Conservation (phyloP, 306 rosid species). For the Castanospermum australe region DNA sequence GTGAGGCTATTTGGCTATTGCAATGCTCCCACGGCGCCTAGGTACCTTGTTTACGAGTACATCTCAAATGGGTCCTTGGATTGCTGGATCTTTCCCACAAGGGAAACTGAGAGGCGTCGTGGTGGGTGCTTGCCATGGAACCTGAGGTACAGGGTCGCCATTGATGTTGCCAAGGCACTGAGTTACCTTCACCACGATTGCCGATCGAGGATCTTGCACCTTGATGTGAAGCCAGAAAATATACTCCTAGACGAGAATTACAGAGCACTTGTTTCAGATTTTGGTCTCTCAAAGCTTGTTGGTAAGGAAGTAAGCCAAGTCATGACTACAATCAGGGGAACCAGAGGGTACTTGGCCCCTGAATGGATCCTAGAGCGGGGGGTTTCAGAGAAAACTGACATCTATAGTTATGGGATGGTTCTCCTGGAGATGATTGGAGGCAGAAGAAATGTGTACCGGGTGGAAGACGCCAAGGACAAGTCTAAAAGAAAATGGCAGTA, state of each 20-base stretch:
- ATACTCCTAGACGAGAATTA: slow-evolving; percentile 74
- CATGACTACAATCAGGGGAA: slow-evolving; percentile 74
- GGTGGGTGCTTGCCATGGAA: slow-evolving; percentile 78
- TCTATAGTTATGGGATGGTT: slow-evolving; percentile 94
- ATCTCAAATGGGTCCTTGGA: slow-evolving; percentile 80
- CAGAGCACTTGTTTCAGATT: slow-evolving; percentile 64
- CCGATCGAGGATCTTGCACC: slow-evolving; percentile 71
- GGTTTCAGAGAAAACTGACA: slow-evolving; percentile 76
- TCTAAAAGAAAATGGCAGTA: slow-evolving; percentile 54
- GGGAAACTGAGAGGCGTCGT: background rate
- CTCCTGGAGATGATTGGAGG: slow-evolving; percentile 84
- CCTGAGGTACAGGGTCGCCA: slow-evolving; percentile 61
- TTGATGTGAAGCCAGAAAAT: slow-evolving; percentile 93
- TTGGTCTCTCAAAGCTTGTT: slow-evolving; percentile 80
- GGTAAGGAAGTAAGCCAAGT: slow-evolving; percentile 70
- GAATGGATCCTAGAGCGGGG: slow-evolving; percentile 89
- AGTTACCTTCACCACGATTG: slow-evolving; percentile 87
- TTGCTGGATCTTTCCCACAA: slow-evolving; percentile 71
- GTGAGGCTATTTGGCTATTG: slow-evolving; percentile 77
- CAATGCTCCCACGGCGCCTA: slow-evolving; percentile 46
- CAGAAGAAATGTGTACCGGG: slow-evolving; percentile 52
- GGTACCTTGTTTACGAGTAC: slow-evolving; percentile 74
- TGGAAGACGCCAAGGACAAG: slow-evolving; percentile 37
- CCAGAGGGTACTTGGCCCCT: slow-evolving; percentile 90
- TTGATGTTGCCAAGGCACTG: slow-evolving; percentile 78